phyloP scores from a whole-genome alignment of 805 yeast species.

The Clavispora fructus region DNA sequence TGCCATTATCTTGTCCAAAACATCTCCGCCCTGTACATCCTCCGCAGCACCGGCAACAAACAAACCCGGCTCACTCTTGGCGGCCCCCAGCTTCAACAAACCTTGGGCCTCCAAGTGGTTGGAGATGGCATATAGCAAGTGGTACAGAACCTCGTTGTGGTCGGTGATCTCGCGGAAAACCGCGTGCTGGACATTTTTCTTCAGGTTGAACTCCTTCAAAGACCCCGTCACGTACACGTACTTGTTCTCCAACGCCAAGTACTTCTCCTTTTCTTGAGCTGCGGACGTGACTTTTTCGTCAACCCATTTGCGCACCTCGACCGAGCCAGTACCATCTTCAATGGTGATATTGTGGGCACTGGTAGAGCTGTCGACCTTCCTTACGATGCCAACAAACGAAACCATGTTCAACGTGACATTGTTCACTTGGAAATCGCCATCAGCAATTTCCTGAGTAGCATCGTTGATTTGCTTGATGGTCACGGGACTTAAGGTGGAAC shows the following conservation, averaged over 20 bases:
- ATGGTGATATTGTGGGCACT: slow-evolving; percentile 51
- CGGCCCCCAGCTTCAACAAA: slow-evolving; percentile 18
- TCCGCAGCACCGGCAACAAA: slow-evolving; percentile 26
- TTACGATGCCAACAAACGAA: slow-evolving; percentile 62
- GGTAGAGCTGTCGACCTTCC: slow-evolving; percentile 56
- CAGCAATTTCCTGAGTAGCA: slow-evolving; percentile 56
- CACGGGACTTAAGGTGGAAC: slow-evolving; percentile 46
- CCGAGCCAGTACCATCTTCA: slow-evolving; percentile 70
- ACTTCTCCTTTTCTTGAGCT: slow-evolving; percentile 26
- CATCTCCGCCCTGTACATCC: slow-evolving; percentile 13
- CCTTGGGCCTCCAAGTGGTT: slow-evolving; percentile 54
- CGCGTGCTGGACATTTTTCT: slow-evolving; percentile 61
- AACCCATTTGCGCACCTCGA: slow-evolving; percentile 62
- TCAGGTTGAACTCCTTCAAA: slow-evolving; percentile 54
- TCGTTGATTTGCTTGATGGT: slow-evolving; percentile 70
- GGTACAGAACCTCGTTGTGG: slow-evolving; percentile 65
- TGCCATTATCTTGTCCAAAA: slow-evolving; percentile 42
- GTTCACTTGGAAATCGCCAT: slow-evolving; percentile 58
- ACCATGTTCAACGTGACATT: slow-evolving; percentile 60
- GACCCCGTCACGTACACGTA: slow-evolving; percentile 54
- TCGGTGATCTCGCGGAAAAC: slow-evolving; percentile 52
- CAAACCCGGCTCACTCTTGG: slow-evolving; percentile 18
- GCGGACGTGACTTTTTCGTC: slow-evolving; percentile 25
- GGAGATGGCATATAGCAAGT: slow-evolving; percentile 58
- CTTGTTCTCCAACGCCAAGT: slow-evolving; percentile 41